Evolutionary conservation across 1,139 yeast genomes (phyloP).

Genomic region (Debaryomyces robertsiae): DNA sequence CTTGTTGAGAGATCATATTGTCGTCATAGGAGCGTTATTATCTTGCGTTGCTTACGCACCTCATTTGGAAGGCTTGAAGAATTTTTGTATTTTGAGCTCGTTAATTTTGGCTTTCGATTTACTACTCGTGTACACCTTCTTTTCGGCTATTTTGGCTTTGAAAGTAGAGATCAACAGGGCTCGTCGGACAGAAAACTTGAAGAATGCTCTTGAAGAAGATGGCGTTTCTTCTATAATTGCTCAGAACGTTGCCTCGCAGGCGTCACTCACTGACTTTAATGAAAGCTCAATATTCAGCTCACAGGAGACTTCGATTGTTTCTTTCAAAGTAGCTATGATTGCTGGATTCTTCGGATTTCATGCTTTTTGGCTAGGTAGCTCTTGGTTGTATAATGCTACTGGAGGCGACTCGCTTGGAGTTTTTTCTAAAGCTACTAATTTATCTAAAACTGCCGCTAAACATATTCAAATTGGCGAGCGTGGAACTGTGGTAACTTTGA

Average conservation of each 20-base stretch:
- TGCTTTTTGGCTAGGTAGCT: constrained; percentile 71
- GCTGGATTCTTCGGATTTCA: constrained; percentile 72
- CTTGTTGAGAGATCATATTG: constrained; percentile 75
- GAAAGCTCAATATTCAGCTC: constrained; percentile 31
- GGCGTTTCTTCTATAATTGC: constrained; percentile 80
- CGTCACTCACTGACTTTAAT: constrained; percentile 54
- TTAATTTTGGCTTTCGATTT: constrained; percentile 75
- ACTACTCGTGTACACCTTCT: constrained; percentile 78
- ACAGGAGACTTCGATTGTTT: constrained; percentile 46
- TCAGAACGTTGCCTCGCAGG: constrained; percentile 56
- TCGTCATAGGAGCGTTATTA: constrained; percentile 73
- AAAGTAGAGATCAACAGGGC: constrained; percentile 90
- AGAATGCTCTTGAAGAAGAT: constrained; percentile 88
- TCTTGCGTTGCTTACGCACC: constrained; percentile 71
- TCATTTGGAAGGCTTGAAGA: constrained; percentile 73
- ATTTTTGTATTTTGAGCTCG: constrained; percentile 79
- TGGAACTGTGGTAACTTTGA: constrained; percentile 66
- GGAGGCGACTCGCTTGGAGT: constrained; percentile 22
- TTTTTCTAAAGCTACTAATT: constrained; percentile 34
- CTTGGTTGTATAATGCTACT: constrained; percentile 61
- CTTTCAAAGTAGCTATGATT: constrained; percentile 68
- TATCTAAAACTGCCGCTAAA: constrained; percentile 44
- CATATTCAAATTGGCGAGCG: constrained; percentile 44
- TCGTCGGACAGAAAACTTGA: constrained; percentile 78
- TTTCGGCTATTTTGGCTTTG: constrained; percentile 80